phyloP scores from a whole-genome alignment of 257 asterid species.

The Solanum chaucha region DNA sequence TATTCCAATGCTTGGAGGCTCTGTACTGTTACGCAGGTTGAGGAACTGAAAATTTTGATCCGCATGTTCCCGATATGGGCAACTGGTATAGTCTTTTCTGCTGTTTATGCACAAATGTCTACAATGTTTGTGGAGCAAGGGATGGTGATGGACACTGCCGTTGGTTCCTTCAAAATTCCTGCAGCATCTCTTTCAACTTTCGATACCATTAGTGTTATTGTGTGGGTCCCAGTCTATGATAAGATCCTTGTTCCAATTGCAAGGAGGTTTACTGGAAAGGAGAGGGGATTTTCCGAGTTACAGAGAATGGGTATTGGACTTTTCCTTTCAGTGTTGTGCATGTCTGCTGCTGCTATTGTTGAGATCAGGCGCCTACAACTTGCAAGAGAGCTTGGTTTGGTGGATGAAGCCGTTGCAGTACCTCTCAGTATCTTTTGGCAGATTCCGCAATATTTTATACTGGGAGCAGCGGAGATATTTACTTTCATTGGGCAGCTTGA shows the following conservation, averaged over 20 bases:
- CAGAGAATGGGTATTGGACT: constrained; percentile 91
- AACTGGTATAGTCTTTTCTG: constrained; percentile 78
- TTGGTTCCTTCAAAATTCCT: constrained; percentile 75
- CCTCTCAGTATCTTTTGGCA: constrained; percentile 74
- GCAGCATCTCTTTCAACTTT: constrained; percentile 81
- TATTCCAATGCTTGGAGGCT: constrained; percentile 68
- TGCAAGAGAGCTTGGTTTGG: constrained; percentile 39
- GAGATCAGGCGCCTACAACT: constrained; percentile 51
- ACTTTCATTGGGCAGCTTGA: constrained; percentile 76
- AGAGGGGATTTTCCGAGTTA: constrained; percentile 63
- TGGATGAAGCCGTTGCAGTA: constrained; percentile 33
- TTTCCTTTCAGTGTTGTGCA: constrained; percentile 54
- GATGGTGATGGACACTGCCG: constrained; percentile 73
- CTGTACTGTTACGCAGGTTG: constrained; percentile 88
- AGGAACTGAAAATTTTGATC: constrained; percentile 68
- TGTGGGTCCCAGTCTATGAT: constrained; percentile 88
- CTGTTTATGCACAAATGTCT: constrained; percentile 86
- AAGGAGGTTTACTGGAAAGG: constrained; percentile 53
- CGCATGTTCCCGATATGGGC: constrained; percentile 98
- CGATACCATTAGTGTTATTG: constrained; percentile 70
- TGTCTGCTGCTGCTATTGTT: constrained; percentile 73
- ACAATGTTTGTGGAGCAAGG: constrained; percentile 97
- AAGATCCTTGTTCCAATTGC: constrained; percentile 67
- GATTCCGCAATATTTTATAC: constrained; percentile 60
- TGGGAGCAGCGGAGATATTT: constrained; percentile 81